Percentiles rank a stretch among this genome's conserved stretches.
Evolutionary conservation across 768 basidiomycete genomes (phyloP).

Genomic region (Lactifluus volemus): DNA sequence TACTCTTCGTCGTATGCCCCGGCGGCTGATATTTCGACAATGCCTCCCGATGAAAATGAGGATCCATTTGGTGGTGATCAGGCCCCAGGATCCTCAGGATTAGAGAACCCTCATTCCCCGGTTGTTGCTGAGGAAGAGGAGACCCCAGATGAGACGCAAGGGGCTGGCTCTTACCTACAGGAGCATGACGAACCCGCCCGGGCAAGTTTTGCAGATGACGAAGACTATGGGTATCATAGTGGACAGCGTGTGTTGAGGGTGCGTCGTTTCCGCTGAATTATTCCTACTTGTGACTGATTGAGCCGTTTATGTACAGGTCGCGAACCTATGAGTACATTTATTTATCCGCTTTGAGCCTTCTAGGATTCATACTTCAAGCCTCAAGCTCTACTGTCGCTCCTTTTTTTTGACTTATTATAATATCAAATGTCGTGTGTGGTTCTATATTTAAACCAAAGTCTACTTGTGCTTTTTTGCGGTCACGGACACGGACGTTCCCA

Average conservation of each 20-base stretch:
- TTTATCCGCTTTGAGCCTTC: not conserved
- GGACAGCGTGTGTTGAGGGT: constrained; percentile 28
- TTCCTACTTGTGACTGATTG: not conserved
- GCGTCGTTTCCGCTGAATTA: not conserved
- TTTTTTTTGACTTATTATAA: constrained; percentile 14
- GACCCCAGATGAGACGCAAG: not conserved
- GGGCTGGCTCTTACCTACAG: not conserved
- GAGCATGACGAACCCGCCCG: constrained; percentile 22
- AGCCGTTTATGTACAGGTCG: constrained; percentile 2
- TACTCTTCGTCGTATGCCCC: constrained; percentile 6
- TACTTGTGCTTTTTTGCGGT: not conserved
- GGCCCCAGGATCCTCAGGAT: not conserved
- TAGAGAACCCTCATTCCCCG: constrained; percentile 19
- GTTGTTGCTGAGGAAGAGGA: constrained; percentile 1
- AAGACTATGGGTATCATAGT: constrained; percentile 27
- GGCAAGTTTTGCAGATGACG: constrained; percentile 27
- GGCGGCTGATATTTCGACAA: not conserved
- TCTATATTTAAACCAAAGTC: not conserved
- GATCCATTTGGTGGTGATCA: constrained; percentile 25
- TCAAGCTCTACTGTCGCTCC: not conserved
- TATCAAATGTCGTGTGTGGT: not conserved
- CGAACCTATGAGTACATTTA: constrained; percentile 1
- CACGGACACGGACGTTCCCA: constrained; percentile 13
- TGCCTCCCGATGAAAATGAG: constrained; percentile 15
- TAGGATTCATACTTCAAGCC: not conserved